Conservation (phyloP, 2,329 filamentous ascomycete genomes). For the Xylaria sp. region DNA sequence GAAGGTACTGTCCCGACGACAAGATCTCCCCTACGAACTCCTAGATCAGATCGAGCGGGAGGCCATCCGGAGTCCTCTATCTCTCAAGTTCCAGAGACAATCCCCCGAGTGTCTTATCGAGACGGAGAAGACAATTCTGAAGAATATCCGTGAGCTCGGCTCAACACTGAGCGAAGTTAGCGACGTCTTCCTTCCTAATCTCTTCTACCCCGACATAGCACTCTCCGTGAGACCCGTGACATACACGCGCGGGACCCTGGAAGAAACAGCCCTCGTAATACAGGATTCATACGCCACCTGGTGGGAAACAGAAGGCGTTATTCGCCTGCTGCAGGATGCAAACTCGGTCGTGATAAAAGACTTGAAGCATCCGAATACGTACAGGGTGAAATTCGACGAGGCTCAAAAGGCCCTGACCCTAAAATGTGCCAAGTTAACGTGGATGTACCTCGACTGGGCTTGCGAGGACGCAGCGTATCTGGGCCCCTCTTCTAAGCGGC, state of each 20-base stretch:
- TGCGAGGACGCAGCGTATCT: slow-evolving; percentile 40
- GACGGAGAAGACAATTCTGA: slow-evolving; percentile 31
- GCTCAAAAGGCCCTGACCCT: background rate
- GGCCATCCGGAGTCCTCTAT: slow-evolving; percentile 44
- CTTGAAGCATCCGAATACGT: background rate
- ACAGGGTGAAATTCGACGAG: background rate
- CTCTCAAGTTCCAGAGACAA: slow-evolving; percentile 33
- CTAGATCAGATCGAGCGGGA: slow-evolving; percentile 38
- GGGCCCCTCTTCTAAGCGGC: slow-evolving; percentile 35
- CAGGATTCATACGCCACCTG: slow-evolving; percentile 41
- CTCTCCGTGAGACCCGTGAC: slow-evolving; percentile 9
- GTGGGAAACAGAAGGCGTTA: slow-evolving; percentile 41
- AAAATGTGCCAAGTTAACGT: slow-evolving; percentile 25
- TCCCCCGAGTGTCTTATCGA: slow-evolving; percentile 14
- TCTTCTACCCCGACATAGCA: slow-evolving; percentile 23
- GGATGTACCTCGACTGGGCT: slow-evolving; percentile 39
- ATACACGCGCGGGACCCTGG: slow-evolving; percentile 32
- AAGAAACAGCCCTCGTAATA: slow-evolving; percentile 37
- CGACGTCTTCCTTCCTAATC: background rate
- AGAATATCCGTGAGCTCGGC: background rate
- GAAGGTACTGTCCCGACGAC: slow-evolving; percentile 35
- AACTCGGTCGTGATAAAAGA: slow-evolving; percentile 30
- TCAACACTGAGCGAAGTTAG: background rate
- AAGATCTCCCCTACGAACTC: slow-evolving; percentile 39
- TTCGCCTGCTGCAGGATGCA: slow-evolving; percentile 41